Evolutionary conservation across 129 eudicot species (phyloP).

Genomic region (Flaveria ramosissima): DNA sequence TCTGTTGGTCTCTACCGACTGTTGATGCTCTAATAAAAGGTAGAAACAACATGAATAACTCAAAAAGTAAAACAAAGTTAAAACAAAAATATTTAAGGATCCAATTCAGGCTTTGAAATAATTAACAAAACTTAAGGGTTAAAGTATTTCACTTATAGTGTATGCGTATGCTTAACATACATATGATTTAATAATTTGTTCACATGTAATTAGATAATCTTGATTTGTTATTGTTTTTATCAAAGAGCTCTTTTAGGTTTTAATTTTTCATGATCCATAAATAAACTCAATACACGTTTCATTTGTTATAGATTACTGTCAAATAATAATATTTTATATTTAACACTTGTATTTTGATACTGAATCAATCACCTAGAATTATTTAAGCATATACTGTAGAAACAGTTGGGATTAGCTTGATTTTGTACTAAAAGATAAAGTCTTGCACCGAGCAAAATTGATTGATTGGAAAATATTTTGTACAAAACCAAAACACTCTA

Average conservation of each 20-base stretch:
- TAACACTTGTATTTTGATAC: too few relatives aligned
- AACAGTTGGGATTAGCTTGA: background rate
- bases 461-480: background rate
- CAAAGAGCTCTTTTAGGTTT: background rate
- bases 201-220: background rate
- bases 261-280: background rate
- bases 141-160: too few relatives aligned
- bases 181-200: too few relatives aligned
- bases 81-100: background rate
- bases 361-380: too few relatives aligned
- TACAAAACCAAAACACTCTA: background rate
- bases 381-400: too few relatives aligned
- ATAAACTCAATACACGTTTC: background rate
- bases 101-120: background rate
- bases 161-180: too few relatives aligned
- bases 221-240: too few relatives aligned
- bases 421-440: background rate
- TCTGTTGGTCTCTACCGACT: too few relatives aligned
- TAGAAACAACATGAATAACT: background rate
- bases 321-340: too few relatives aligned
- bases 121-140: too few relatives aligned
- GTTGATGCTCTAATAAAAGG: too few relatives aligned
- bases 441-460: background rate
- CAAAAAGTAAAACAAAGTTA: background rate
- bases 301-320: too few relatives aligned